A percentile compares a stretch with the other conserved stretches of the same genome.
These are phyloP conservation scores for Helotiales sp. DNA, from an alignment of 2,329 filamentous ascomycete genomes.

Conservation along the genomic window DNA sequence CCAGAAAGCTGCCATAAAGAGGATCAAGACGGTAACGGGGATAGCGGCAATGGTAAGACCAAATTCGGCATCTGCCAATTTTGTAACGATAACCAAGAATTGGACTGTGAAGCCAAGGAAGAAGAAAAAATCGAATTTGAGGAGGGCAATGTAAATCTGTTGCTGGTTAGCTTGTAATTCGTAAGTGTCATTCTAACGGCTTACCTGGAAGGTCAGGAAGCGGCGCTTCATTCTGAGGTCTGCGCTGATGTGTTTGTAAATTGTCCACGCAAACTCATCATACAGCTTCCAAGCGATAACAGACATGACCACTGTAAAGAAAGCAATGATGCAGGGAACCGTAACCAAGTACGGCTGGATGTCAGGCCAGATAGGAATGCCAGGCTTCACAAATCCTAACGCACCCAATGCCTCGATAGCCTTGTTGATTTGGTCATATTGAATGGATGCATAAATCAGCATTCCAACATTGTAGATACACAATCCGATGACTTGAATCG, in stretches of 20 bases:
- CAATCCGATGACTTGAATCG: conserved; percentile 95
- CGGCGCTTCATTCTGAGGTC: conserved; percentile 96
- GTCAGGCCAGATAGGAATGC: conserved; percentile 67
- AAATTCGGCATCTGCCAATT: conserved; percentile 73
- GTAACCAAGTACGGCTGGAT: conserved; percentile 80
- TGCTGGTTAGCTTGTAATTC: conserved; percentile 20
- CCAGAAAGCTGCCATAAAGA: conserved; percentile 83
- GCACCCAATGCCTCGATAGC: conserved; percentile 64
- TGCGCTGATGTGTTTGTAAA: conserved; percentile 98
- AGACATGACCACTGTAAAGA: conserved; percentile 73
- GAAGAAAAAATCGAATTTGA: conserved; percentile 99
- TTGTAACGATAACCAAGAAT: conserved; percentile 89
- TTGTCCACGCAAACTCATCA: conserved; percentile 98
- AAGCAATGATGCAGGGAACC: conserved; percentile 81
- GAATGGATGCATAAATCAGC: conserved; percentile 89
- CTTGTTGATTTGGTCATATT: conserved; percentile 85
- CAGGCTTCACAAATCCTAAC: conserved; percentile 48
- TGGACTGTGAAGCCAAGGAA: conserved; percentile 98
- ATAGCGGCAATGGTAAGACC: conserved; percentile 87
- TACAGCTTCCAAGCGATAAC: conserved; percentile 94
- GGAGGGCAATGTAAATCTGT: conserved; percentile 93
- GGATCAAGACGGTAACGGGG: conserved; percentile 86
- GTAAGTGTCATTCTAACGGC: conserved; percentile 34
- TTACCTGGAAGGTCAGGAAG: conserved; percentile 93
- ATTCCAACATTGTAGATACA: conserved; percentile 92